These are phyloP conservation scores for Monosporascus cannonballus DNA, from an alignment of 2,329 filamentous ascomycete species.

Conservation along the genomic window DNA sequence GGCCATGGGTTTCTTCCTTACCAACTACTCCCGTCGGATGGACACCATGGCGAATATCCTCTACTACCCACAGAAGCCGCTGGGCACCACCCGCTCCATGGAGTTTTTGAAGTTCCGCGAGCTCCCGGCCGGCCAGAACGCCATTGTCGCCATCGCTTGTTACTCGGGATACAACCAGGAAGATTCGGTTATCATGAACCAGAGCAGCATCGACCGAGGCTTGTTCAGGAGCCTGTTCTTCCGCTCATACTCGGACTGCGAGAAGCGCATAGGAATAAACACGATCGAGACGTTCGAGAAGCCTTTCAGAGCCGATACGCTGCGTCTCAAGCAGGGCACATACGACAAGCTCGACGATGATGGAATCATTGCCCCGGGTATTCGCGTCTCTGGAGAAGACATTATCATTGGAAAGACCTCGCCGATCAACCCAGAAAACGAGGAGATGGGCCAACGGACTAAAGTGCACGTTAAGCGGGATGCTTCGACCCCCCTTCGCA, in stretches of 20 bases:
- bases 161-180: conserved; percentile 99
- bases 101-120: conserved; percentile 98
- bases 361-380: conserved; percentile 87
- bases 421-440: conserved; percentile 84
- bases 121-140: conserved; percentile 92
- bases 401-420: conserved; percentile 99
- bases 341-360: conserved; percentile 98
- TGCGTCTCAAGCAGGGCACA: conserved; percentile 88
- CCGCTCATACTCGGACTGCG: conserved; percentile 92
- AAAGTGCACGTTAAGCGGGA: conserved; percentile 89
- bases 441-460: conserved; percentile 88
- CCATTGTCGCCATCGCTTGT: conserved; percentile 93
- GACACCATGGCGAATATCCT: conserved; percentile 99
- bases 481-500: conserved; percentile 88
- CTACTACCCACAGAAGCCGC: conserved; percentile 96
- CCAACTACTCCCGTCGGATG: conserved; percentile 95
- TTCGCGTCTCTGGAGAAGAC: conserved; percentile 93
- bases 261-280: conserved; percentile 92
- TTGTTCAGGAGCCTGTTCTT: conserved; percentile 98
- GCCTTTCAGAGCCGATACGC: conserved; percentile 78
- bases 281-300: conserved; percentile 95
- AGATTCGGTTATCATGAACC: conserved; percentile 99
- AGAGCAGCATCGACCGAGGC: conserved; percentile 96
- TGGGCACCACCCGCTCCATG: conserved; percentile 96
- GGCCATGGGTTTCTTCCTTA: conserved; percentile 98